Evolutionary conservation across 2,329 filamentous ascomycete genomes (phyloP).

Genomic region (Calycina herbarum): DNA sequence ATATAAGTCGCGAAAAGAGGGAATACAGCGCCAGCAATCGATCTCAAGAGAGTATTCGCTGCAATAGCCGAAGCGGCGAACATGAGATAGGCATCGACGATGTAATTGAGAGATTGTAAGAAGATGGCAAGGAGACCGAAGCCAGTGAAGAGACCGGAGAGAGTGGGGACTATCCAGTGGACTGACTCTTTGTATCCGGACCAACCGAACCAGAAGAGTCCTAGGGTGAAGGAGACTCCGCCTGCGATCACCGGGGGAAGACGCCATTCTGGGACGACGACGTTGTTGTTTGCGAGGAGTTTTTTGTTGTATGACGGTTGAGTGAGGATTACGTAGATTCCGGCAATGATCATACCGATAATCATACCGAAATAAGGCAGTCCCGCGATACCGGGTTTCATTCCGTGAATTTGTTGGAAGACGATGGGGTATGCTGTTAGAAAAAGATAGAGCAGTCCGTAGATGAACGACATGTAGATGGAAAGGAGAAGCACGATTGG

Average conservation of each 20-base stretch:
- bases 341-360: slow-evolving; percentile 68
- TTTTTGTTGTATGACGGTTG: slow-evolving; percentile 70
- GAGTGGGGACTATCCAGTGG: slow-evolving; percentile 64
- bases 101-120: slow-evolving; percentile 77
- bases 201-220: slow-evolving; percentile 80
- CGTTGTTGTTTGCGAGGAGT: slow-evolving; percentile 64
- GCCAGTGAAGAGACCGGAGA: slow-evolving; percentile 64
- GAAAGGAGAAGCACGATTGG: slow-evolving; percentile 69
- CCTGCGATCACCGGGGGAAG: slow-evolving; percentile 61
- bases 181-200: slow-evolving; percentile 51
- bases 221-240: slow-evolving; percentile 59
- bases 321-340: slow-evolving; percentile 59
- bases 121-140: slow-evolving; percentile 83
- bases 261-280: slow-evolving; percentile 67
- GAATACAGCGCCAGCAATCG: slow-evolving; percentile 75
- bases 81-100: slow-evolving; percentile 67
- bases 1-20: slow-evolving; percentile 76
- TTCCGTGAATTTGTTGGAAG: slow-evolving; percentile 71
- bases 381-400: slow-evolving; percentile 68
- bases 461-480: slow-evolving; percentile 74
- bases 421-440: slow-evolving; percentile 82
- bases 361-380: slow-evolving; percentile 88
- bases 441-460: slow-evolving; percentile 80
- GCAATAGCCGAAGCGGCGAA: slow-evolving; percentile 76
- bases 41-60: slow-evolving; percentile 79